Percentiles rank a stretch among this genome's conserved stretches.
Evolutionary conservation across 2,329 filamentous ascomycete species (phyloP).

Genomic region (Fusarium tanahbumbuense): DNA sequence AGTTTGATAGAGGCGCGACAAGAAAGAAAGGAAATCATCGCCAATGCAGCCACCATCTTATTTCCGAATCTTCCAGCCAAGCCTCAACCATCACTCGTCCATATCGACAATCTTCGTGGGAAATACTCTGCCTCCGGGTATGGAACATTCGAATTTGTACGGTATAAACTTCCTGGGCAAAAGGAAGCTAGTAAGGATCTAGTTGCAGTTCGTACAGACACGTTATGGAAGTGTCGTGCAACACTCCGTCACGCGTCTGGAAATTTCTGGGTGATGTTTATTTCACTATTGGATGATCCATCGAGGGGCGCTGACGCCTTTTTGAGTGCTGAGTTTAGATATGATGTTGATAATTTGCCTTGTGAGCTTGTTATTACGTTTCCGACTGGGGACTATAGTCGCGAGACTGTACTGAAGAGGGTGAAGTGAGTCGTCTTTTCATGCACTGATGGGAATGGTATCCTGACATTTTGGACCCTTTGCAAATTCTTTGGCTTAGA

Average conservation of each 20-base stretch:
- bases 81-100: not conserved
- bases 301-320: not conserved
- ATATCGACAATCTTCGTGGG: slow-evolving; percentile 45
- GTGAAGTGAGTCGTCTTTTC: not conserved
- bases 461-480: not conserved
- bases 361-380: not conserved
- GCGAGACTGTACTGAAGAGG: not conserved
- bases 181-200: slow-evolving; percentile 34
- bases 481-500: rapidly evolving
- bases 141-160: slow-evolving; percentile 39
- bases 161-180: not conserved
- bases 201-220: slow-evolving; percentile 39
- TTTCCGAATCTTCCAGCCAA: not conserved
- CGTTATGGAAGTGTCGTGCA: slow-evolving; percentile 40
- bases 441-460: rapidly evolving
- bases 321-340: not conserved
- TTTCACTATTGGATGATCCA: not conserved
- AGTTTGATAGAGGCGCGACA: slow-evolving; percentile 1
- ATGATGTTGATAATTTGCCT: not conserved
- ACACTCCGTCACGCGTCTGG: slow-evolving; percentile 46
- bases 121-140: slow-evolving; percentile 60
- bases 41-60: not conserved
- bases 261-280: slow-evolving; percentile 44
- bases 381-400: not conserved
- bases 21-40: slow-evolving; percentile 10